Evolutionary conservation across 116 monocot genomes (phyloP).

Genomic region (Cymodocea nodosa): DNA sequence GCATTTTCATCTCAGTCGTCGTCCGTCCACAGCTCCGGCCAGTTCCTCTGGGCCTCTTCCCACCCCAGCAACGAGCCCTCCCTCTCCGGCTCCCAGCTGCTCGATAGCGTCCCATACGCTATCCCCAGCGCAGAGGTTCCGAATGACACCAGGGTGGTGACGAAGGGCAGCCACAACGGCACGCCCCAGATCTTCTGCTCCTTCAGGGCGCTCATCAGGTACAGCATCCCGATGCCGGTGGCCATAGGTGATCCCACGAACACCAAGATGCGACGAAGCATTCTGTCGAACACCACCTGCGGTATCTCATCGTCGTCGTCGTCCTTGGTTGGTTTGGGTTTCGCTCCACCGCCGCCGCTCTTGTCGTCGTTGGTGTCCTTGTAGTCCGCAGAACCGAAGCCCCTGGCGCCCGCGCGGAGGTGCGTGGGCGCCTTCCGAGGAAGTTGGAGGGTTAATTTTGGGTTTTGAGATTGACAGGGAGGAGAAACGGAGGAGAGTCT

Average conservation of each 20-base stretch:
- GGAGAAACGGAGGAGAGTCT: too few relatives aligned
- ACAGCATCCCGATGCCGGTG: constrained; percentile 31
- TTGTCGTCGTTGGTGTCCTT: too few relatives aligned
- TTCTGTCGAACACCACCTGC: too few relatives aligned
- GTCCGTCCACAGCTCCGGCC: constrained; percentile 75
- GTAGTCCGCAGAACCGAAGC: too few relatives aligned
- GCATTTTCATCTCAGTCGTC: too few relatives aligned
- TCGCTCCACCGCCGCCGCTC: too few relatives aligned
- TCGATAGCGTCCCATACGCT: constrained; percentile 59
- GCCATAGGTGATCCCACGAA: constrained; percentile 52
- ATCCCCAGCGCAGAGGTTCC: constrained; percentile 65
- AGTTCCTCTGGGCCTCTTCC: constrained; percentile 49
- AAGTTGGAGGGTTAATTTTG: too few relatives aligned
- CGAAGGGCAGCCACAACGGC: constrained; percentile 51
- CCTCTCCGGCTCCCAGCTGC: constrained; percentile 55
- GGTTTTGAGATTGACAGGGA: too few relatives aligned
- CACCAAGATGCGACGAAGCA: neutral
- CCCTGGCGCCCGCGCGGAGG: too few relatives aligned
- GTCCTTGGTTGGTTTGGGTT: too few relatives aligned
- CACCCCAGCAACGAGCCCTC: constrained; percentile 55
- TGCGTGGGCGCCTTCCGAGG: too few relatives aligned
- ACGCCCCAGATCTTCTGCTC: constrained; percentile 20
- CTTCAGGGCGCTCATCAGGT: constrained; percentile 21
- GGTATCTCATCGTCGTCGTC: too few relatives aligned
- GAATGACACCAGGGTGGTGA: constrained; percentile 31